Conservation (phyloP, 2,329 filamentous ascomycete species). For the Aspergillus sp. region DNA sequence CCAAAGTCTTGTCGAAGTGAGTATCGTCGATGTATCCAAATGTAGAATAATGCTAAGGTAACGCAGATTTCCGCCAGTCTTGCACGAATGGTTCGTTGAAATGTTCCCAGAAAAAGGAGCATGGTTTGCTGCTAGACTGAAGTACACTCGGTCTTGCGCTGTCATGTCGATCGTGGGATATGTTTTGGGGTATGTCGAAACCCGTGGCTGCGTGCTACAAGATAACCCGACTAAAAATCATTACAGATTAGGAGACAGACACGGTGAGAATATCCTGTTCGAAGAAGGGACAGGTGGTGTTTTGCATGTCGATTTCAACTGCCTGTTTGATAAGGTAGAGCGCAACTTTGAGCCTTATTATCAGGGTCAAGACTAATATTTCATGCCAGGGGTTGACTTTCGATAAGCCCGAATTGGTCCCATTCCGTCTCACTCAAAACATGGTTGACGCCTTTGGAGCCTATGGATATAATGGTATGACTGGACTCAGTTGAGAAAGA, state of each 20-base stretch:
- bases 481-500: not conserved
- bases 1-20: constrained; percentile 47
- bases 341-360: too few relatives aligned
- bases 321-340: constrained; percentile 78
- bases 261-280: constrained; percentile 93
- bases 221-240: constrained; percentile 3
- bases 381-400: constrained; percentile 64
- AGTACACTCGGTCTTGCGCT: constrained; percentile 86
- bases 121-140: constrained; percentile 83
- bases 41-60: constrained; percentile 6
- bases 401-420: constrained; percentile 86
- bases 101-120: constrained; percentile 86
- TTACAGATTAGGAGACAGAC: constrained; percentile 71
- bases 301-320: constrained; percentile 99
- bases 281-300: constrained; percentile 90
- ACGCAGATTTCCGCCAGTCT: constrained; percentile 65
- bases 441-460: constrained; percentile 97
- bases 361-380: too few relatives aligned
- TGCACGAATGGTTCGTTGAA: constrained; percentile 92
- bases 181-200: constrained; percentile 56
- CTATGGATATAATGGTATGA: constrained; percentile 69
- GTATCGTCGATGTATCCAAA: constrained; percentile 1
- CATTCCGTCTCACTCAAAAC: constrained; percentile 95
- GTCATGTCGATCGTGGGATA: constrained; percentile 99
- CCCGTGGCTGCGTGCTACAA: not conserved